Evolutionary conservation across 768 basidiomycete genomes (phyloP).

Genomic region (Rhizopogon rudus): DNA sequence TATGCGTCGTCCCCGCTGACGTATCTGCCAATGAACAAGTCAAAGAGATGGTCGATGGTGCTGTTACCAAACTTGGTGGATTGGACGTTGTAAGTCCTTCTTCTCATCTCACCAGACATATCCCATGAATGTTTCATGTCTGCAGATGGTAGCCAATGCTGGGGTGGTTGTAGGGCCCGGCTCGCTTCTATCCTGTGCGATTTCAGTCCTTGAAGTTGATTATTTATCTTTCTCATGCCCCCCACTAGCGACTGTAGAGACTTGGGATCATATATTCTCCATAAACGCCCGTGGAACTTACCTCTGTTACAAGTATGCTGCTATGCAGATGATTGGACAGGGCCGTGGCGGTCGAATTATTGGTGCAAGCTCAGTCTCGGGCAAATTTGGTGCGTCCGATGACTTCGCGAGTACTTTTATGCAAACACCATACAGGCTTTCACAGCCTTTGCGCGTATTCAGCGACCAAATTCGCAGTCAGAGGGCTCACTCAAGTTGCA

Average conservation of each 20-base stretch:
- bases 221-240: background rate
- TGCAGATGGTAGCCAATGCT: conserved; percentile 6
- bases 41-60: conserved; percentile 6
- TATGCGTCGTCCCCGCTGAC: conserved; percentile 4
- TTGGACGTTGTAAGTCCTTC: conserved; percentile 8
- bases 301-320: conserved; percentile 21
- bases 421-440: conserved; percentile 12
- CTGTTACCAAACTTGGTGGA: conserved; percentile 6
- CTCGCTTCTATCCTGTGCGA: background rate
- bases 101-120: background rate
- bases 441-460: conserved; percentile 16
- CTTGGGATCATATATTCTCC: conserved; percentile 23
- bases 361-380: conserved; percentile 4
- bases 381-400: background rate
- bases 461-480: conserved; percentile 33
- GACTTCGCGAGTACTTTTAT: background rate
- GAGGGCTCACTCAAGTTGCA: conserved; percentile 30
- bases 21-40: conserved; percentile 11
- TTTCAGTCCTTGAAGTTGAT: background rate
- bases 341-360: conserved; percentile 10
- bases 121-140: background rate
- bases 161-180: background rate
- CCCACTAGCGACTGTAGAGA: conserved; percentile 6
- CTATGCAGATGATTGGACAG: conserved; percentile 17
- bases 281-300: conserved; percentile 14